These are phyloP conservation scores for Backusella sp. DNA, from an alignment of 192 early-diverging fungal genomes.

Conservation along the genomic window DNA sequence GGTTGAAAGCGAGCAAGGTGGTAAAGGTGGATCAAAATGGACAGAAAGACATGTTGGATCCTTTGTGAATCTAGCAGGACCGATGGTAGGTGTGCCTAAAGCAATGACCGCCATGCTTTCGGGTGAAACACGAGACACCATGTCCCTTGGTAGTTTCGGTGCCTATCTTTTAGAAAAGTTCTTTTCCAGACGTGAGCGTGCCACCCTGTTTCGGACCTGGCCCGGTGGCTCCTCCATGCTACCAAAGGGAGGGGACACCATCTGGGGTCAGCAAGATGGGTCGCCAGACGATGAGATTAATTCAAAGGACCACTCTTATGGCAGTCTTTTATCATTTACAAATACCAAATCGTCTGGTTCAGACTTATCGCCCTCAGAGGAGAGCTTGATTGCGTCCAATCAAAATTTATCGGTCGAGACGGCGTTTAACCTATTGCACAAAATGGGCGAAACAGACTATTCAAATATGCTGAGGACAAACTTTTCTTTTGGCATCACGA, in stretches of 20 bases:
- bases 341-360: neutral
- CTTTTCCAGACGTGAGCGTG: conserved; percentile 74
- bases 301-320: conserved; percentile 44
- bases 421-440: neutral
- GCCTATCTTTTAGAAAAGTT: conserved; percentile 83
- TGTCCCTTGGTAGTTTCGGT: conserved; percentile 72
- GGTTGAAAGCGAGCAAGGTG: conserved; percentile 68
- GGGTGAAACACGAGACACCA: conserved; percentile 84
- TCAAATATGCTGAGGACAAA: conserved; percentile 48
- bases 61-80: conserved; percentile 84
- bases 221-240: conserved; percentile 74
- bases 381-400: neutral
- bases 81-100: conserved; percentile 85
- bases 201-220: conserved; percentile 80
- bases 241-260: conserved; percentile 76
- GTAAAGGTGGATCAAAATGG: conserved; percentile 72
- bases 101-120: conserved; percentile 71
- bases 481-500: conserved; percentile 68
- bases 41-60: conserved; percentile 72
- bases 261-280: conserved; percentile 68
- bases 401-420: neutral
- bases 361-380: neutral
- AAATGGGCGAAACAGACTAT: conserved; percentile 26
- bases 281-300: conserved; percentile 75
- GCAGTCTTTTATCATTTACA: conserved; percentile 54